phyloP scores from a whole-genome alignment of 257 asterid species.

The Solanum arcanum region DNA sequence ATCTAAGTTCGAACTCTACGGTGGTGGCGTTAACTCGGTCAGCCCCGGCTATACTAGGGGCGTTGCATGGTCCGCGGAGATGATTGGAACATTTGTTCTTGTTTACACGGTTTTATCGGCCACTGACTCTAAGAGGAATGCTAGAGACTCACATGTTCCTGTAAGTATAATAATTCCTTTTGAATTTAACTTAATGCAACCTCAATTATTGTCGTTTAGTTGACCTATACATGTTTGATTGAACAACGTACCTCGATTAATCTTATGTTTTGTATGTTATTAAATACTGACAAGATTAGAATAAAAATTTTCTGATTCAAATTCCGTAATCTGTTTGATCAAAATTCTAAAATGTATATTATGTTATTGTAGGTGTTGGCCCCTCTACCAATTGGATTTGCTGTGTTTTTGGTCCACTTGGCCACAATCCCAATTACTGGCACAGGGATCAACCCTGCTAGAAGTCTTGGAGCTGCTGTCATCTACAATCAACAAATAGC shows the following conservation, averaged over 20 bases:
- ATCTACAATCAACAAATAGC: not conserved
- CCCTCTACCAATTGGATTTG: not conserved
- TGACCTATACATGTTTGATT: not conserved
- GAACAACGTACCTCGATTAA: not conserved
- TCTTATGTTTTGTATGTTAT: not conserved
- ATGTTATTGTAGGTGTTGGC: not conserved
- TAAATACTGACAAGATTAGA: not conserved
- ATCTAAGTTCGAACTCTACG: constrained; percentile 10
- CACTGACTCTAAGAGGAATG: not conserved
- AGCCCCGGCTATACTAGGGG: not conserved
- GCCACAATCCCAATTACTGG: not conserved
- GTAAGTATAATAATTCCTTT: not conserved
- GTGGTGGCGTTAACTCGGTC: not conserved
- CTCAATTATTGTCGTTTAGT: not conserved
- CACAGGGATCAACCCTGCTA: not conserved
- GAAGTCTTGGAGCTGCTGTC: not conserved
- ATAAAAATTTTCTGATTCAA: not conserved
- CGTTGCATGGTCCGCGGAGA: not conserved
- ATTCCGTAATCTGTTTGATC: rapidly evolving
- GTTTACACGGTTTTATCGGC: not conserved
- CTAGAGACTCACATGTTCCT: not conserved
- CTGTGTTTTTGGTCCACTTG: not conserved
- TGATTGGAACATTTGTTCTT: not conserved
- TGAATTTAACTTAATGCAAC: too few species aligned
- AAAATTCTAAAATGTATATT: not conserved